Percentiles rank a stretch among this genome's conserved stretches.
These are phyloP conservation scores for Barnettozyma vustinii DNA, from an alignment of 805 yeast species.

Conservation along the genomic window DNA sequence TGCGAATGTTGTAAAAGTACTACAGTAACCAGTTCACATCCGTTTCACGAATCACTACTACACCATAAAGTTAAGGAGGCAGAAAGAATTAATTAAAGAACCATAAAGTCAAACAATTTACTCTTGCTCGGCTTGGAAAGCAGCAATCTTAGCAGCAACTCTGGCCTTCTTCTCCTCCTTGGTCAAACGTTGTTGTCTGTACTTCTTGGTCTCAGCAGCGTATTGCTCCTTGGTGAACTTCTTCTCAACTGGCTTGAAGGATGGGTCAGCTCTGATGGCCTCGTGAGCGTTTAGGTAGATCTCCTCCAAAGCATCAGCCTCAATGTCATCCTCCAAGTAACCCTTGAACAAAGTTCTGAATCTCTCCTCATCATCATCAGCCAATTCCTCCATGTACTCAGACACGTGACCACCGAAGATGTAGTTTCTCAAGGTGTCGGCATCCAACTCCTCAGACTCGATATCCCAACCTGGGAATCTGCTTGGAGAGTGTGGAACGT, in stretches of 20 bases:
- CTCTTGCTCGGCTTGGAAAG: slow-evolving; percentile 48
- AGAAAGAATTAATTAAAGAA: neutral
- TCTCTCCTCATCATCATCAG: slow-evolving; percentile 99
- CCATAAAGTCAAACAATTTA: slow-evolving; percentile 1
- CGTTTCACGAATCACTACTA: too few relatives aligned
- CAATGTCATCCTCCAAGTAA: slow-evolving; percentile 94
- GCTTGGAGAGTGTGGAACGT: slow-evolving; percentile 98
- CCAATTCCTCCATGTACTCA: slow-evolving; percentile 99
- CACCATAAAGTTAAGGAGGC: neutral
- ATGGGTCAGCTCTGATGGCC: slow-evolving; percentile 93
- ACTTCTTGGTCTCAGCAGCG: slow-evolving; percentile 95
- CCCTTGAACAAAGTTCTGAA: slow-evolving; percentile 93
- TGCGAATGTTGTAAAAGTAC: too few relatives aligned
- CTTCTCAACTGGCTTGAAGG: slow-evolving; percentile 82
- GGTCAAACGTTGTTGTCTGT: slow-evolving; percentile 84
- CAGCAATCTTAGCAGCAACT: slow-evolving; percentile 91
- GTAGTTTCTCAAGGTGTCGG: slow-evolving; percentile 96
- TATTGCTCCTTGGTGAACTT: slow-evolving; percentile 96
- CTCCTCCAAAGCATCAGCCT: slow-evolving; percentile 95
- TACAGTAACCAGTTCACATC: too few relatives aligned
- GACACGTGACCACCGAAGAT: slow-evolving; percentile 99
- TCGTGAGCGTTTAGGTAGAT: slow-evolving; percentile 92
- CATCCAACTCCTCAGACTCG: slow-evolving; percentile 96
- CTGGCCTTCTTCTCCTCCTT: slow-evolving; percentile 85
- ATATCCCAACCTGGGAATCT: slow-evolving; percentile 99